Evolutionary conservation across 768 basidiomycete species (phyloP).

Genomic region (Leccinum incarnatum): DNA sequence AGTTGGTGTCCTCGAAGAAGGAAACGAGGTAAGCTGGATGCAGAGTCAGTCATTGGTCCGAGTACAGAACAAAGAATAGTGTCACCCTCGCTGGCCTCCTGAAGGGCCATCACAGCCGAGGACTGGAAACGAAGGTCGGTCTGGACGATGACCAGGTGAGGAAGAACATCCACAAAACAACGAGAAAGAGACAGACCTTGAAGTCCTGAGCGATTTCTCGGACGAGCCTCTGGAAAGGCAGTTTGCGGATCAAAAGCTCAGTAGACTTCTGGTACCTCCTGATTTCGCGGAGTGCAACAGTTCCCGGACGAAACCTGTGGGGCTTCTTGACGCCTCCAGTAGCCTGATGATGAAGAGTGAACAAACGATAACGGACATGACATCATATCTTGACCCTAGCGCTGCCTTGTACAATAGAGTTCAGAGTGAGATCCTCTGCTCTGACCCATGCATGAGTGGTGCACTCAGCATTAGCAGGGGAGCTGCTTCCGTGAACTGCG

Average conservation of each 20-base stretch:
- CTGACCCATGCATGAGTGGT: too few relatives aligned
- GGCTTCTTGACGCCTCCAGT: conserved; percentile 97
- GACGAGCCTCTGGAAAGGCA: conserved; percentile 93
- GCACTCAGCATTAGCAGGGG: too few relatives aligned
- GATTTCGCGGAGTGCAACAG: conserved; percentile 93
- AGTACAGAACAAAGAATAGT: background rate
- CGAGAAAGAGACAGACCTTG: conserved; percentile 47
- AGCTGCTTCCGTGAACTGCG: background rate
- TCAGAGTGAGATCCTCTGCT: too few relatives aligned
- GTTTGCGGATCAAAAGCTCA: conserved; percentile 87
- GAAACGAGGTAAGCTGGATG: conserved; percentile 67
- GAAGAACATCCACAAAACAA: background rate
- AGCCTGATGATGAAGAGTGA: conserved; percentile 34
- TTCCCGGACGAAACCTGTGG: conserved; percentile 86
- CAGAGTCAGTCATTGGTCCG: background rate
- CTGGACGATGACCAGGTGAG: conserved; percentile 33
- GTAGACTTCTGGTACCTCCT: conserved; percentile 91
- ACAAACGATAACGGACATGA: background rate
- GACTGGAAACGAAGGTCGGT: conserved; percentile 94
- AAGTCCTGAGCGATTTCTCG: conserved; percentile 96
- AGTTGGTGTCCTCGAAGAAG: conserved; percentile 81
- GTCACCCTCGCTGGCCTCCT: conserved; percentile 76
- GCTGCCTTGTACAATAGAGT: too few relatives aligned
- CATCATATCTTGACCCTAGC: too few relatives aligned
- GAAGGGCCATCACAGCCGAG: conserved; percentile 87